phyloP scores from a whole-genome alignment of 345 rosid genomes.

The Bretschneidera sinensis region DNA sequence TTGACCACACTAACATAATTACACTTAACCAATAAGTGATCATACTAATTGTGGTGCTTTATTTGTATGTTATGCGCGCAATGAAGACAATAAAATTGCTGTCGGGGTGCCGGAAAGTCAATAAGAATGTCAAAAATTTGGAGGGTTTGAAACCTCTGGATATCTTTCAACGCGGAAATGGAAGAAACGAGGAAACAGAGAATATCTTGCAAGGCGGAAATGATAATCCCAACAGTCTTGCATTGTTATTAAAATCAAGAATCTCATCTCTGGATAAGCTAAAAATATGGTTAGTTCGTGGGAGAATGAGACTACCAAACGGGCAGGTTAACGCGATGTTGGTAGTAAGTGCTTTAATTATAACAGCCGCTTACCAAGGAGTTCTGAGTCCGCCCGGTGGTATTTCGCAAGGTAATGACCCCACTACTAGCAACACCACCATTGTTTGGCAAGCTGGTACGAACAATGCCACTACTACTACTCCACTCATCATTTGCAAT shows the following conservation, averaged over 20 bases:
- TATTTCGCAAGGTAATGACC: conserved; percentile 8
- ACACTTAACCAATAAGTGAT: no score
- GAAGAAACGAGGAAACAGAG: neutral
- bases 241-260: no score
- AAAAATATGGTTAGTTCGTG: no score
- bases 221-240: neutral
- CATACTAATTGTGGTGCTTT: no score
- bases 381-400: neutral
- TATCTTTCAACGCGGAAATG: neutral
- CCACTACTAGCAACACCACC: no score
- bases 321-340: neutral
- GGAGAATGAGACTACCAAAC: neutral
- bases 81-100: neutral
- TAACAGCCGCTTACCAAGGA: conserved; percentile 4
- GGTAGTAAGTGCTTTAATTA: neutral
- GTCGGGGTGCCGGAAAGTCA: neutral
- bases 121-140: neutral
- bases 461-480: no score
- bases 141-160: neutral
- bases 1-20: no score
- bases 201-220: neutral
- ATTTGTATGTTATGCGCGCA: no score
- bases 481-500: no score
- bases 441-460: no score
- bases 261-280: no score